Conservation (phyloP, 106 monocot genomes). For the Acanthochlamys bracteata region DNA sequence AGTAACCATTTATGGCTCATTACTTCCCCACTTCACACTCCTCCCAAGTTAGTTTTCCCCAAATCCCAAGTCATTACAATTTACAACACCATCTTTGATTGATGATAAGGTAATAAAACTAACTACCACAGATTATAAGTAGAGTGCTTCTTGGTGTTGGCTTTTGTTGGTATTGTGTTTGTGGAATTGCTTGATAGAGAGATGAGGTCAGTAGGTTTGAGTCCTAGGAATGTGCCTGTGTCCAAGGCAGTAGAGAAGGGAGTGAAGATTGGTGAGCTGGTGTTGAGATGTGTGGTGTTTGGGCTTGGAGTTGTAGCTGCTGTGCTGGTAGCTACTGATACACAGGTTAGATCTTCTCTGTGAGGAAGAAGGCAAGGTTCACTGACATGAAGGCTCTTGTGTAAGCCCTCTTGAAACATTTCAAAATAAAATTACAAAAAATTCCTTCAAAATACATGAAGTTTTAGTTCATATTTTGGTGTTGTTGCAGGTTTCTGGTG, state of each 20-base stretch:
- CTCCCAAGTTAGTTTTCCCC: too few relatives aligned
- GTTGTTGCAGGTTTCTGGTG: constrained; percentile 61
- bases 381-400: constrained; percentile 81
- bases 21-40: too few relatives aligned
- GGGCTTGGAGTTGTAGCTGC: constrained; percentile 48
- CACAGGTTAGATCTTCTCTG: constrained; percentile 69
- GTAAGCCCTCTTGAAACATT: constrained; percentile 22
- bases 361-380: constrained; percentile 84
- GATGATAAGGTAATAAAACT: too few relatives aligned
- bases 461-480: not conserved
- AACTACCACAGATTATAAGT: too few relatives aligned
- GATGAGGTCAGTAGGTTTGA: constrained; percentile 43
- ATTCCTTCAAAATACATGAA: not conserved
- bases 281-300: constrained; percentile 37
- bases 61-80: too few relatives aligned
- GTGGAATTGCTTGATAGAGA: too few relatives aligned
- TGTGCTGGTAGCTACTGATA: constrained; percentile 48
- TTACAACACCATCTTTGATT: too few relatives aligned
- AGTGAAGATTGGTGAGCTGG: constrained; percentile 57
- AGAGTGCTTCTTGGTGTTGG: not conserved
- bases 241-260: constrained; percentile 44
- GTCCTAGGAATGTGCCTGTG: constrained; percentile 59
- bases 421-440: too few relatives aligned
- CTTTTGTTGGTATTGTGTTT: too few relatives aligned
- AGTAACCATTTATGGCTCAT: too few relatives aligned